Evolutionary conservation across 805 yeast genomes (phyloP).

Genomic region (Starmerella khaoyaiensis): DNA sequence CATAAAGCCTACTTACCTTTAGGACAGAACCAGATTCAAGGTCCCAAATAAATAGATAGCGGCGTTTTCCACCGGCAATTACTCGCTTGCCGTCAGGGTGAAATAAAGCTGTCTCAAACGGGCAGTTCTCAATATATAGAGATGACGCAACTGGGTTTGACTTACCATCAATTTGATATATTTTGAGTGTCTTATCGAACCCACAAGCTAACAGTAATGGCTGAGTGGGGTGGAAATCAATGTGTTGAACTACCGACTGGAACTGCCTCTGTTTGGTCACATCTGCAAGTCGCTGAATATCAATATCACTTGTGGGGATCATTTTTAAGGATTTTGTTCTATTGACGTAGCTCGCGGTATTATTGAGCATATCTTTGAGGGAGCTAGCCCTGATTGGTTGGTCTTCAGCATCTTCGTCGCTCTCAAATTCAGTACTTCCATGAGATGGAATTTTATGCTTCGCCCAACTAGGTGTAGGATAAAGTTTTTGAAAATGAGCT

Average conservation of each 20-base stretch:
- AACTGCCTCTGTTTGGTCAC: conserved; percentile 63
- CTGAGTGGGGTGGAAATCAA: conserved; percentile 72
- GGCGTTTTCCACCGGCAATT: conserved; percentile 81
- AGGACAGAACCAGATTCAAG: conserved; percentile 60
- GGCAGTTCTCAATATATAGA: conserved; percentile 58
- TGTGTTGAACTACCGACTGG: conserved; percentile 68
- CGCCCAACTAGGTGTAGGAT: conserved; percentile 82
- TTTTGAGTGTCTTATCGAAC: conserved; percentile 72
- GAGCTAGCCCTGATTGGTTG: conserved; percentile 22
- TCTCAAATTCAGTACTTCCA: conserved; percentile 20
- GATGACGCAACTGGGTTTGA: conserved; percentile 69
- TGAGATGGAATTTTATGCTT: conserved; percentile 25
- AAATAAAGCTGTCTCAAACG: conserved; percentile 65
- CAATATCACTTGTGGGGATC: conserved; percentile 56
- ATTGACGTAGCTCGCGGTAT: conserved; percentile 23
- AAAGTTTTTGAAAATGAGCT: conserved; percentile 55
- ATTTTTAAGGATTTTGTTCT: conserved; percentile 32
- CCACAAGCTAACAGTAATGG: conserved; percentile 86
- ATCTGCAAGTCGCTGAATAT: conserved; percentile 73
- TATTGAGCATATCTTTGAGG: conserved; percentile 25
- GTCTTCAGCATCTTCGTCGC: conserved; percentile 12
- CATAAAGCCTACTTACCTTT: conserved; percentile 78
- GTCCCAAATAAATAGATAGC: conserved; percentile 88
- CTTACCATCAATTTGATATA: conserved; percentile 85
- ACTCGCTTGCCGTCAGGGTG: conserved; percentile 42